Base-by-base conservation (phyloP, 768 basidiomycete species). In the Lactifluus hygrophoroides region DNA sequence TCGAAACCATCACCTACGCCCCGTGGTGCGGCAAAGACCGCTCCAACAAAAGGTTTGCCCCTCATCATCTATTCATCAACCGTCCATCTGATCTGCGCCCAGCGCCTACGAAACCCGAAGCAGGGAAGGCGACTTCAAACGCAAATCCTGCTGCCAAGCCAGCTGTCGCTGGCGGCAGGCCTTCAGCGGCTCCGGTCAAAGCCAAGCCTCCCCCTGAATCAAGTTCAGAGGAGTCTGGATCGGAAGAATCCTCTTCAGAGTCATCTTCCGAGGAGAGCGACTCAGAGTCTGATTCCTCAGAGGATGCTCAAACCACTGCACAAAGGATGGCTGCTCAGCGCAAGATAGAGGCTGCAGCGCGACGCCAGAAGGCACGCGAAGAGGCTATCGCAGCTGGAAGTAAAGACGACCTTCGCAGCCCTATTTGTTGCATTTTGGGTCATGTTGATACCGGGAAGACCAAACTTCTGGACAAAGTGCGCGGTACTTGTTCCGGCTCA, bases 381-480 rank as follows among this genome's bases (percentile, higher is more conserved):
- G 87, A 82, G 28, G 94, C 96, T 2, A 71, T 94, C 58, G 90
- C 94, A 42, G 89, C 88, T 4, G 75, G 91, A 51, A 91, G 74
- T 69, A 93, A 90, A 71, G 93, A 98, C 65, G 75, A 98, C 69
- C 74, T 99, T 47, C 88, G 96, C 43, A 91, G 88, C 69, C 96
- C 96, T 14, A 99, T 99, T 69, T 98, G 95, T 69, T 97, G 95
- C 81, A 99, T 99, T 66, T 73, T 99, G 61, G 96, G 96, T 59
- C 96, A 99, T 71, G 96, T 99, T 80, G 96, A 99, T 77, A 97
- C 94, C 4, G 96, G 96, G 60, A 99, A 99, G 75, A 99, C 96
- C 14, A 97, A 96, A 73, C 76, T 99, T 38, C 73, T 99, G 66
- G 96, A 99, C 71, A 98, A 97, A 81, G 93, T 90, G 54, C 54